Base-by-base conservation (phyloP, 345 rosid genomes). In the Hypericum perforatum region DNA sequence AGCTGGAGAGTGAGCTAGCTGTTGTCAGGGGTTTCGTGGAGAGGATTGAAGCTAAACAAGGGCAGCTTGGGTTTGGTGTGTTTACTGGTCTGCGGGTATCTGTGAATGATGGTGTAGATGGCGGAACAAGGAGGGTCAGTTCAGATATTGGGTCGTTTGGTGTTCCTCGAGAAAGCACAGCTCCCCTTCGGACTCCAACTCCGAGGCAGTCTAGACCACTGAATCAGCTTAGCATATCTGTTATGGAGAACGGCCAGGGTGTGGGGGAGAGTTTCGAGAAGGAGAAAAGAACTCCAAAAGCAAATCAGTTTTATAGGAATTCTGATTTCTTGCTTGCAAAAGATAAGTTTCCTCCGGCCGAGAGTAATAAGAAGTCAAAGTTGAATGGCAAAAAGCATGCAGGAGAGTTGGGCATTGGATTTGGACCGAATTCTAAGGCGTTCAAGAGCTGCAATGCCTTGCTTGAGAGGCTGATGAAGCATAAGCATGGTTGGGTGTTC, bases 221-320 rank as follows among this genome's bases (percentile, higher is more conserved):
- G 66, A 80, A 81, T 67, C 95, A 80, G 62, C 65, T 81, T 44
- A 82, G 82, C 51, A 61, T 94, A 63, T 79, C 94, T 0, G 79
- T 81, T 9, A 46, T 86, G 57, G 91, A 82, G 65, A 94, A 85
- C 63, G 78, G 77, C 63, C 94, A 61, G 43, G 88, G 87, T 15
- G 9, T 62, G 37, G 77, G 60, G 52, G 99, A 89, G 69, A 62
- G 46, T 50, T 63, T 80, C 70, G 99, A 94, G 78, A 94, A 84
- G 73, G 99, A 89, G 74, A 94, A 94, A 67, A 78, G 99, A 45
- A 94, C 97, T 9, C 99, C 97, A 0, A 94, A 89, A 75, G 99
- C 99, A 7, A 94, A 94, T 76, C 95, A 84, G 66, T 94, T 78
- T 43, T 94, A 94, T 54, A 71, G 89, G 60, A 89, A 84, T 73